Conservation (phyloP, 2,329 filamentous ascomycete species). For the Epichloe sylvatica region DNA sequence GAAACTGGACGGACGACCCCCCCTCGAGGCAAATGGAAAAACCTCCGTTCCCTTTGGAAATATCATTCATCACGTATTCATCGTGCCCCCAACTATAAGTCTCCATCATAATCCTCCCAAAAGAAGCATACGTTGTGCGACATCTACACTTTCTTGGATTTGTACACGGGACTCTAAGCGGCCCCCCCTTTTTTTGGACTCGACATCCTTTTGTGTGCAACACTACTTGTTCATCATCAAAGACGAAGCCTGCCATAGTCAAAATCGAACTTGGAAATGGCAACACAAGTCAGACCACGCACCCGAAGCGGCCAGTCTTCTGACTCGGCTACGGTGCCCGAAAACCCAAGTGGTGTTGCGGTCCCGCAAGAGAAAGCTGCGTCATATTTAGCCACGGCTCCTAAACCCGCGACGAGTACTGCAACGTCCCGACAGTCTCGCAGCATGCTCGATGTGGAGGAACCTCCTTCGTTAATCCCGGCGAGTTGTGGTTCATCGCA, state of each 20-base stretch:
- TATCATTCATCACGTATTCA: conserved; percentile 8
- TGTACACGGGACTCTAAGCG: not conserved
- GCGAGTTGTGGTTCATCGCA: conserved; percentile 31
- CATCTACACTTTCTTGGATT: conserved; percentile 36
- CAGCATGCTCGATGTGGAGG: conserved; percentile 41
- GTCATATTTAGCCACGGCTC: conserved; percentile 3
- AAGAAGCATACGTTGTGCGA: conserved; percentile 25
- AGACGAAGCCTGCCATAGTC: not conserved
- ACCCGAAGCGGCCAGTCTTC: conserved; percentile 31
- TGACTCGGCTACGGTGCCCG: conserved; percentile 8
- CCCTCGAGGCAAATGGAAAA: conserved; percentile 3
- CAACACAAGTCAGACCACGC: conserved; percentile 29
- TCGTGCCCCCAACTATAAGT: not conserved
- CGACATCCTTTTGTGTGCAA: conserved; percentile 13
- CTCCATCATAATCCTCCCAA: conserved; percentile 11
- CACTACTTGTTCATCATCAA: conserved; percentile 6
- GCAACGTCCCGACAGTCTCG: conserved; percentile 24
- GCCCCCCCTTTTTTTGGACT: conserved; percentile 18
- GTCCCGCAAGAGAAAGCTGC: conserved; percentile 7
- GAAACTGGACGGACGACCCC: conserved; percentile 8
- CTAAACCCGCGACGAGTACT: conserved; percentile 5
- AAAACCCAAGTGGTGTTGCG: conserved; percentile 22
- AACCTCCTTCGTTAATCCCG: conserved; percentile 30
- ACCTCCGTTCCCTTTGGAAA: not conserved
- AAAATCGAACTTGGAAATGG: conserved; percentile 28